Conservation (phyloP, 305 asterid genomes). For the Fraxinus platypoda region DNA sequence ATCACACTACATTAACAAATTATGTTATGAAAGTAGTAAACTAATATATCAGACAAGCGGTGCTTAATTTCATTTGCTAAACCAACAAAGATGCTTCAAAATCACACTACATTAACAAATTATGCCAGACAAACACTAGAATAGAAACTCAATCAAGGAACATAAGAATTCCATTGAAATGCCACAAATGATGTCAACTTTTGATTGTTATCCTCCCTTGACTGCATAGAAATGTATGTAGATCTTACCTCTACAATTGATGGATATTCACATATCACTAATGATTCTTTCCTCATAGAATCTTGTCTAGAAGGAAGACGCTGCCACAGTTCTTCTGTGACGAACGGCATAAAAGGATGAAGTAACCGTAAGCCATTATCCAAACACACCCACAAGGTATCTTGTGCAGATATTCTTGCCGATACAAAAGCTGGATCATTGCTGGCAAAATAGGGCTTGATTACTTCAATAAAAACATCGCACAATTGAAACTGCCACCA, state of each 20-base stretch:
- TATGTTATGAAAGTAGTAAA: not conserved
- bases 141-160: not conserved
- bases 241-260: conserved; percentile 60
- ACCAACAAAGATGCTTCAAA: not conserved
- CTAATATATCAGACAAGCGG: not conserved
- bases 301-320: conserved; percentile 69
- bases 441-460: conserved; percentile 73
- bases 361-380: conserved; percentile 80
- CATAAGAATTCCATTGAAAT: not conserved
- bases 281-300: conserved; percentile 67
- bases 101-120: not conserved
- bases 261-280: conserved; percentile 80
- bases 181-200: not conserved
- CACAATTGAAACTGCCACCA: conserved; percentile 94
- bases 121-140: not conserved
- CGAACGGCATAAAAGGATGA: conserved; percentile 95
- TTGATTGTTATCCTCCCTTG: not conserved
- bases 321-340: conserved; percentile 97
- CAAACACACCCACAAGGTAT: conserved; percentile 86
- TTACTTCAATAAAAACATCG: conserved; percentile 88
- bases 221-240: not conserved
- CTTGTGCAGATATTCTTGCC: conserved; percentile 67
- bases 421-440: conserved; percentile 45
- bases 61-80: not conserved
- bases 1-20: not conserved